Percentiles rank a stretch among this genome's conserved stretches.
These are phyloP conservation scores for Puccinia hordei DNA, from an alignment of 1,284 basidiomycete genomes.

Conservation along the genomic window DNA sequence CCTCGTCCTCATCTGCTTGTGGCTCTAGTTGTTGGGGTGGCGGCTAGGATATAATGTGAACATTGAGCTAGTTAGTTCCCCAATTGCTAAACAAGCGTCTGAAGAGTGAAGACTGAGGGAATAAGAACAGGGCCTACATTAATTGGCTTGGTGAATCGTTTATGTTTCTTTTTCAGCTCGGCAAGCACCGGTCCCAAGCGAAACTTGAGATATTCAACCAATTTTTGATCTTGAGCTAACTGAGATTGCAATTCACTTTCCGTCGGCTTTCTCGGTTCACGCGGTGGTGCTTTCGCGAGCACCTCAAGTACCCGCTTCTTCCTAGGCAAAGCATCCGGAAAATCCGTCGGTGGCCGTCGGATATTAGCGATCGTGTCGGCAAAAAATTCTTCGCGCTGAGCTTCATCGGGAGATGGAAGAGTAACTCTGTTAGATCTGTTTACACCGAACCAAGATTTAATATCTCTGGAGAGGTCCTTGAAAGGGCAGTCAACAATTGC, in stretches of 20 bases:
- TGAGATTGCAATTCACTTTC: slow-evolving; percentile 81
- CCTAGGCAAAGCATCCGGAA: slow-evolving; percentile 84
- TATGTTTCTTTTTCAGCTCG: slow-evolving; percentile 90
- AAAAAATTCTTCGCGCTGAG: slow-evolving; percentile 63
- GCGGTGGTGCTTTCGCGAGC: slow-evolving; percentile 83
- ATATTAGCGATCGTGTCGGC: slow-evolving; percentile 57
- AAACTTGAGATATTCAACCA: slow-evolving; percentile 81
- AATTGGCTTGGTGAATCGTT: slow-evolving; percentile 81
- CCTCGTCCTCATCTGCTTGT: slow-evolving; percentile 23
- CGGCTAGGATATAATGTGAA: background rate
- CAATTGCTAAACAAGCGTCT: background rate
- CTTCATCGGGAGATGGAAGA: slow-evolving; percentile 69
- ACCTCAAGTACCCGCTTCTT: slow-evolving; percentile 81
- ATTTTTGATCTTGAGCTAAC: slow-evolving; percentile 75
- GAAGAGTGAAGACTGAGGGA: background rate
- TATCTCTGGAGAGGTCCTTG: slow-evolving; percentile 74
- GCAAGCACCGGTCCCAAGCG: slow-evolving; percentile 81
- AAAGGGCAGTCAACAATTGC: slow-evolving; percentile 81
- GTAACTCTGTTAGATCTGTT: slow-evolving; percentile 73
- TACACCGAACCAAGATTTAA: slow-evolving; percentile 87
- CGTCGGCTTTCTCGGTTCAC: slow-evolving; percentile 79
- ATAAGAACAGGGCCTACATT: slow-evolving; percentile 64
- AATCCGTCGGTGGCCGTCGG: slow-evolving; percentile 73
- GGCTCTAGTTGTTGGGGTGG: slow-evolving; percentile 7
- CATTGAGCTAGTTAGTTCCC: background rate